phyloP scores from a whole-genome alignment of 805 yeast genomes.

The Wickerhamiella allomyrinae region DNA sequence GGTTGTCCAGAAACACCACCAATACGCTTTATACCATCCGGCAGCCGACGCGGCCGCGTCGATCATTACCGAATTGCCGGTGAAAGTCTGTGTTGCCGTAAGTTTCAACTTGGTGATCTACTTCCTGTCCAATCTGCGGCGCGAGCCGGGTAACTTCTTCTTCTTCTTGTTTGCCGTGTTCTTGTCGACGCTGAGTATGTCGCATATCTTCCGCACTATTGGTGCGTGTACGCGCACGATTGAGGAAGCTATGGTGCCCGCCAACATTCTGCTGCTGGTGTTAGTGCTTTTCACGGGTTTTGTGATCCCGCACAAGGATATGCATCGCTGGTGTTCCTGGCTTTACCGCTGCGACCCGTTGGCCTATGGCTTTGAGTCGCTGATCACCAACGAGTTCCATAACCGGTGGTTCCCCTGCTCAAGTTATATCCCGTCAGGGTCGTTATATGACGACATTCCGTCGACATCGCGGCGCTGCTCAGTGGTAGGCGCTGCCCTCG shows the following conservation, averaged over 20 bases:
- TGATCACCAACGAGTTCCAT: conserved; percentile 54
- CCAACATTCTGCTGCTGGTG: conserved; percentile 40
- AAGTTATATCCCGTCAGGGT: conserved; percentile 46
- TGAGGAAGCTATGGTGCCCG: conserved; percentile 45
- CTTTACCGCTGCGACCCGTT: conserved; percentile 44
- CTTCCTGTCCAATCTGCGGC: conserved; percentile 40
- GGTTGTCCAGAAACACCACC: conserved; percentile 55
- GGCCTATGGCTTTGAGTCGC: conserved; percentile 44
- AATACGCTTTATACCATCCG: conserved; percentile 59
- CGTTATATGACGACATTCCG: conserved; percentile 32
- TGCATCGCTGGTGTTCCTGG: conserved; percentile 67
- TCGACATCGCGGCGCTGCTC: conserved; percentile 38
- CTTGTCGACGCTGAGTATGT: conserved; percentile 33
- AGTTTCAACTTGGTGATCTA: conserved; percentile 37
- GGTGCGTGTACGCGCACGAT: conserved; percentile 37
- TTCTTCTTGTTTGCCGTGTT: conserved; percentile 33
- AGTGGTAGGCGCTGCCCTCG: conserved; percentile 45
- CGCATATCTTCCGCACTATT: conserved; percentile 38
- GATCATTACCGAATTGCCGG: conserved; percentile 47
- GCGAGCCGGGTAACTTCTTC: conserved; percentile 42
- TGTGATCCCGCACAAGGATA: conserved; percentile 42
- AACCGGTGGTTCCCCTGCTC: conserved; percentile 41
- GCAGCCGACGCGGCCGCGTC: conserved; percentile 58
- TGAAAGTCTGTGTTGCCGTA: conserved; percentile 35
- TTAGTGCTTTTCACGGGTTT: conserved; percentile 47